These are phyloP conservation scores for Seiridium unicorne DNA, from an alignment of 2,329 filamentous ascomycete genomes.

Conservation along the genomic window DNA sequence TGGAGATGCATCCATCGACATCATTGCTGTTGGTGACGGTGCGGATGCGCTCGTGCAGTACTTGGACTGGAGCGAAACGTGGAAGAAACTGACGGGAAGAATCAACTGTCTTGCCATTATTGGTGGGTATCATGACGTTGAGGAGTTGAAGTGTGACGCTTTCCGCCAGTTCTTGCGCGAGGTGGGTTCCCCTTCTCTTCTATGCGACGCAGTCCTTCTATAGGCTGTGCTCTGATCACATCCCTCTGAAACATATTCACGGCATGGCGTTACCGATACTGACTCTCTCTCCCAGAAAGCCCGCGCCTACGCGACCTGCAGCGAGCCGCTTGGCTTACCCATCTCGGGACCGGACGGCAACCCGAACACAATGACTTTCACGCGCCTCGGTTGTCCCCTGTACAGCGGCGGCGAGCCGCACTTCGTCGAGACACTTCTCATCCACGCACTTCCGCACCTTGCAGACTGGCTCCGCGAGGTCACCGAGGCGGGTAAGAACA, in stretches of 20 bases:
- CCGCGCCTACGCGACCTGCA: constrained; percentile 59
- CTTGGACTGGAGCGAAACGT: constrained; percentile 54
- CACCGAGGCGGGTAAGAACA: constrained; percentile 29
- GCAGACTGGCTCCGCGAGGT: constrained; percentile 62
- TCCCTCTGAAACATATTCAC: background rate
- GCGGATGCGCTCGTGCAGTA: constrained; percentile 57
- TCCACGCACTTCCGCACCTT: constrained; percentile 50
- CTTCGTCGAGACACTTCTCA: constrained; percentile 62
- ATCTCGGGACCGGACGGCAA: constrained; percentile 54
- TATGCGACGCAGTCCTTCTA: background rate
- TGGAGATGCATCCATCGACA: constrained; percentile 56
- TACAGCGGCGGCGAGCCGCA: constrained; percentile 65
- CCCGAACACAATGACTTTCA: constrained; percentile 33
- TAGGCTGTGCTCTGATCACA: background rate
- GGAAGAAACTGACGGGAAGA: constrained; percentile 39
- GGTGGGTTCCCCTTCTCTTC: constrained; percentile 32
- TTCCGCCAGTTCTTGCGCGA: constrained; percentile 51
- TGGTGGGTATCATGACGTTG: constrained; percentile 41
- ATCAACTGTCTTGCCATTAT: constrained; percentile 50
- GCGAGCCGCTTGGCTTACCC: constrained; percentile 48
- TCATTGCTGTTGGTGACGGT: constrained; percentile 70
- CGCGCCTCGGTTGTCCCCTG: constrained; percentile 59
- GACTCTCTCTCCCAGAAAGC: constrained; percentile 41
- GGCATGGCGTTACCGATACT: no score
- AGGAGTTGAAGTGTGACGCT: constrained; percentile 37